These are phyloP conservation scores for Ophiocordyceps camponoti-leonardi DNA, from an alignment of 2,329 filamentous ascomycete genomes.

Conservation along the genomic window DNA sequence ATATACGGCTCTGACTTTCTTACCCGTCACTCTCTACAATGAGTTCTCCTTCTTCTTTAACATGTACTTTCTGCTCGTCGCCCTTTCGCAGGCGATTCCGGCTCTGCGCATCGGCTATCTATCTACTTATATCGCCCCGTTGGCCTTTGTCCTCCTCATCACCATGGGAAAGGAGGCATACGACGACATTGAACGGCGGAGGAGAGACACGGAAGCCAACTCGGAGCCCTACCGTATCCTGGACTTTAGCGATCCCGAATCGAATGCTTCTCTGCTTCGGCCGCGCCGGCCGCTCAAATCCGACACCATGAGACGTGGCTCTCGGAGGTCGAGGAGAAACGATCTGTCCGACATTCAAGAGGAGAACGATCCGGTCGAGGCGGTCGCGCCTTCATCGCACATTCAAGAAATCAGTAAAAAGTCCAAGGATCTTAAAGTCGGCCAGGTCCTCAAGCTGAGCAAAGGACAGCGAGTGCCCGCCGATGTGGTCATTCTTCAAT, in stretches of 20 bases:
- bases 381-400: slow-evolving; percentile 24
- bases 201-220: slow-evolving; percentile 85
- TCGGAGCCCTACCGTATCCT: slow-evolving; percentile 74
- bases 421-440: slow-evolving; percentile 78
- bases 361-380: slow-evolving; percentile 36
- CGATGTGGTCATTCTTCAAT: slow-evolving; percentile 86
- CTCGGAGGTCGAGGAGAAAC: slow-evolving; percentile 15
- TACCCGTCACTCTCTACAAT: slow-evolving; percentile 90
- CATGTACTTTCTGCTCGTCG: slow-evolving; percentile 94
- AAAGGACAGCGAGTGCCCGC: slow-evolving; percentile 91
- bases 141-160: slow-evolving; percentile 81
- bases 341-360: slow-evolving; percentile 50
- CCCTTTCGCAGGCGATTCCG: slow-evolving; percentile 82
- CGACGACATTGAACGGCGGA: slow-evolving; percentile 75
- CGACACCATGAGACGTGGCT: slow-evolving; percentile 11
- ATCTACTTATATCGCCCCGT: slow-evolving; percentile 80
- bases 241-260: slow-evolving; percentile 43
- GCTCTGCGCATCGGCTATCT: slow-evolving; percentile 84
- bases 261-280: slow-evolving; percentile 20
- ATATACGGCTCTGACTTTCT: slow-evolving; percentile 87
- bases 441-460: slow-evolving; percentile 80
- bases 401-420: slow-evolving; percentile 58
- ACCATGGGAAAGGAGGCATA: slow-evolving; percentile 91
- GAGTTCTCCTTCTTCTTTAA: slow-evolving; percentile 99
- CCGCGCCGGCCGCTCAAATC: slow-evolving; percentile 26